A percentile compares a stretch with the other conserved stretches of the same genome.
Conservation (phyloP, 441 rosid genomes). For the Codiaeum variegatum region DNA sequence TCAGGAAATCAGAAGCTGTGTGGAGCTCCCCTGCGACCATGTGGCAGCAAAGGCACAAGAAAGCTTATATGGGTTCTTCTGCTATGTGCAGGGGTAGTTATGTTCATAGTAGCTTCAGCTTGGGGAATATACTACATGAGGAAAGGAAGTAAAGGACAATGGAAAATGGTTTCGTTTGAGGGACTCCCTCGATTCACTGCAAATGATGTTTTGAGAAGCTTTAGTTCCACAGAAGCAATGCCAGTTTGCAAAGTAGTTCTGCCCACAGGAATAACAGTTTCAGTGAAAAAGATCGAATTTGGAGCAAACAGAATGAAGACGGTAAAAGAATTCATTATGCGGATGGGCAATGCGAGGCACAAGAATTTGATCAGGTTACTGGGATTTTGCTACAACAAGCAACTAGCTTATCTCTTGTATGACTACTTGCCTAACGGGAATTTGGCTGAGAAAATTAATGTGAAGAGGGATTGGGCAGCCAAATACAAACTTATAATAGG, state of each 20-base stretch:
- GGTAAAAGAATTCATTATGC: slow-evolving; percentile 40
- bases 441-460: slow-evolving; percentile 52
- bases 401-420: slow-evolving; percentile 57
- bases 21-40: slow-evolving; percentile 68
- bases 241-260: slow-evolving; percentile 60
- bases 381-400: slow-evolving; percentile 81
- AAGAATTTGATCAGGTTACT: slow-evolving; percentile 70
- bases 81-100: slow-evolving; percentile 42
- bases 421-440: slow-evolving; percentile 75
- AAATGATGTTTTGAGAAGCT: slow-evolving; percentile 65
- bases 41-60: slow-evolving; percentile 55
- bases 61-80: slow-evolving; percentile 53
- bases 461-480: slow-evolving; percentile 59
- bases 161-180: slow-evolving; percentile 72
- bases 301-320: slow-evolving; percentile 40
- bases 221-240: slow-evolving; percentile 39
- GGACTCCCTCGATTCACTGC: slow-evolving; percentile 79
- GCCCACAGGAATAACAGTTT: slow-evolving; percentile 84
- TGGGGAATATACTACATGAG: slow-evolving; percentile 48
- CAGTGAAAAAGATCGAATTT: slow-evolving; percentile 57
- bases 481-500: slow-evolving; percentile 60
- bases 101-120: slow-evolving; percentile 40
- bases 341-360: slow-evolving; percentile 76
- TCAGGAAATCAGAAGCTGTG: slow-evolving; percentile 70
- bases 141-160: slow-evolving; percentile 48